Evolutionary conservation across 2,329 filamentous ascomycete genomes (phyloP), one percentile per base, ranked within the genome.

Genomic region (Magnaporthiopsis incrustans): DNA sequence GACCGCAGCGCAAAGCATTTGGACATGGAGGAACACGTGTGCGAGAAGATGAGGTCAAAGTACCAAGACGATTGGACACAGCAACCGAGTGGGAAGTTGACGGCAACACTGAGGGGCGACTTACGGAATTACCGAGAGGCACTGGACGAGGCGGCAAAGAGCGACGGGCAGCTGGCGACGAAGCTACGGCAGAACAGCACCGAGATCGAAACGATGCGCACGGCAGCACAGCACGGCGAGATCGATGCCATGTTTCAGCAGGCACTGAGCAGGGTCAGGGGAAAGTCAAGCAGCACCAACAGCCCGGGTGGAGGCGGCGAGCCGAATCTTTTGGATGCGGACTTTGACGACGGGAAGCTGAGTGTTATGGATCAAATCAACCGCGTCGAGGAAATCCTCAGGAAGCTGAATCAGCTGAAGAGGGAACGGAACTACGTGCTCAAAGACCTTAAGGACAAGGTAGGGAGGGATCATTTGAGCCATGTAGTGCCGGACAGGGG

Each of bases 31-130:
- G 96, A 98, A 77, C 96, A 91, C 64, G 91, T 98, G 0, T 99
- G 95, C 74, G 95, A 99, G 75, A 99, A 98, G 81, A 99, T 99
- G 95, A 86, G 95, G 60, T 96, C 92, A 15, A 99, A 99, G 74
- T 98, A 98, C 73, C 93, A 94, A 64, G 84, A 83, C 33, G 94
- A 98, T 64, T 99, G 95, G 95, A 97, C 92, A 25, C 95, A 99
- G 71, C 95, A 99, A 72, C 95, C 95, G 14, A 98, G 94, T 73
- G 91, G 91, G 38, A 84, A 91, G 64, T 82, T 99, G 57, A 99
- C 94, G 1, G 88, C 90, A 4, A 98, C 94, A 0, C 78, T 99
- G 61, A 85, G 93, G 64, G 89, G 87, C 65, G 95, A 99, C 73
- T 89, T 98, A 63, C 84, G 89, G 66, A 94, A 89, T 71, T 97